A percentile compares a stretch with the other conserved stretches of the same genome.
phyloP scores from a whole-genome alignment of 805 yeast species.

The Spencermartinsiella europaea region DNA sequence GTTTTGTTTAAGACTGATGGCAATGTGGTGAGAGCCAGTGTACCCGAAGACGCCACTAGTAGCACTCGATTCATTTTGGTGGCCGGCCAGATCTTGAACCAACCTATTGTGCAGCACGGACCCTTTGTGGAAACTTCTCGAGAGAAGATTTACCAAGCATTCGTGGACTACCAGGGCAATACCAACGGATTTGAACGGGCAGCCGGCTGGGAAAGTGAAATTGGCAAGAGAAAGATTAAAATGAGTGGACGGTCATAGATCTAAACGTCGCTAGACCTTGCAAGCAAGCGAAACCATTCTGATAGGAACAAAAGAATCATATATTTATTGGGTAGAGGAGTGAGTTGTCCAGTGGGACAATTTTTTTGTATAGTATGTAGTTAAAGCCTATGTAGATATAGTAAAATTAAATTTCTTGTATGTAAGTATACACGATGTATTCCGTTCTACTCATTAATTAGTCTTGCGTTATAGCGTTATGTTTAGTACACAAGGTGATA shows the following conservation, averaged over 20 bases:
- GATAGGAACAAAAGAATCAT: neutral
- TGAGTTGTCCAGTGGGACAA: too few species aligned
- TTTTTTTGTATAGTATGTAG: too few species aligned
- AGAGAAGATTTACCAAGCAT: conserved; percentile 63
- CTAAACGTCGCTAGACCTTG: too few species aligned
- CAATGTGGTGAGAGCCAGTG: conserved; percentile 49
- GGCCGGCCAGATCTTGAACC: conserved; percentile 71
- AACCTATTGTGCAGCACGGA: conserved; percentile 78
- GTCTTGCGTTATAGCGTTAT: too few species aligned
- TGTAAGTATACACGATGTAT: too few species aligned
- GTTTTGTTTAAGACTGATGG: conserved; percentile 71
- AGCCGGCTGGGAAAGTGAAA: conserved; percentile 30
- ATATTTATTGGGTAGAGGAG: too few species aligned
- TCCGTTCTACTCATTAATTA: too few species aligned
- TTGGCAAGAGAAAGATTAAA: conserved; percentile 21
- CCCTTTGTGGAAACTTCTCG: conserved; percentile 79
- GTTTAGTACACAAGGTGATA: too few species aligned
- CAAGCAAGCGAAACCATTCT: too few species aligned
- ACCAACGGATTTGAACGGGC: conserved; percentile 34
- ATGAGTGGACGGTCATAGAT: neutral
- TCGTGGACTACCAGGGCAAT: conserved; percentile 59
- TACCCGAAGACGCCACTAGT: conserved; percentile 38
- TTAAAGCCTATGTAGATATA: too few species aligned
- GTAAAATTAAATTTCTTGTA: too few species aligned
- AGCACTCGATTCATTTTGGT: conserved; percentile 62